Evolutionary conservation across 805 yeast species (phyloP).

Genomic region (Ogataea wickerhamii): DNA sequence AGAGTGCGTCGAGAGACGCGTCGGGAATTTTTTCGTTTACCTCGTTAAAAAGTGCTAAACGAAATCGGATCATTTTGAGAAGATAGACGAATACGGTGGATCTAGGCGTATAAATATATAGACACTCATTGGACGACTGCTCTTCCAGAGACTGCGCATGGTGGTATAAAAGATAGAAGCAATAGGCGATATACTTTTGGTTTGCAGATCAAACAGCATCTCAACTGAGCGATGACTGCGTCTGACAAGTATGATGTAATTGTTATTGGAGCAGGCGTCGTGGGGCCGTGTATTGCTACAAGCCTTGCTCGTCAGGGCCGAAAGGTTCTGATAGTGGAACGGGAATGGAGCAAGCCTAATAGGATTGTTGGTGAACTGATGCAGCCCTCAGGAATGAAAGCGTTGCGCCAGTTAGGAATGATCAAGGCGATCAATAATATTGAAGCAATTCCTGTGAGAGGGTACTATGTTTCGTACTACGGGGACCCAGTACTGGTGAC

Average conservation of each 20-base stretch:
- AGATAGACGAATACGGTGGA: not conserved
- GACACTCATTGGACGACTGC: no score
- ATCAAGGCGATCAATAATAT: conserved; percentile 66
- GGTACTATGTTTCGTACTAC: conserved; percentile 74
- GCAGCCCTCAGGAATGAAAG: conserved; percentile 95
- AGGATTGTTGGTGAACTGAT: conserved; percentile 95
- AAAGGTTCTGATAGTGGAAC: conserved; percentile 71
- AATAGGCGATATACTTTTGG: no score
- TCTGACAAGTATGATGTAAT: conserved; percentile 63
- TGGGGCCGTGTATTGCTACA: conserved; percentile 91
- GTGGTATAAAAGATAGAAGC: no score
- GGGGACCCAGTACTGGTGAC: conserved; percentile 56
- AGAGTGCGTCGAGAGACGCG: no score
- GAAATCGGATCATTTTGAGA: conserved; percentile 16
- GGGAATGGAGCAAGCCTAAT: conserved; percentile 91
- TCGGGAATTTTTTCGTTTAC: not conserved
- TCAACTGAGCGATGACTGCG: conserved; percentile 1
- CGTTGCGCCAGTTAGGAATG: conserved; percentile 81
- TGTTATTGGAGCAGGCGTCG: conserved; percentile 97
- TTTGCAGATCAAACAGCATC: not conserved
- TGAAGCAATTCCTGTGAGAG: conserved; percentile 72
- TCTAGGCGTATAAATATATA: no score
- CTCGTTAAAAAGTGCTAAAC: not conserved
- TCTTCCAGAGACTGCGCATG: no score
- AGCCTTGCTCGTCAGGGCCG: conserved; percentile 89